A percentile compares a stretch with the other conserved stretches of the same genome.
These are phyloP conservation scores for Boletus insuetus DNA, from an alignment of 768 basidiomycete species.

Conservation along the genomic window DNA sequence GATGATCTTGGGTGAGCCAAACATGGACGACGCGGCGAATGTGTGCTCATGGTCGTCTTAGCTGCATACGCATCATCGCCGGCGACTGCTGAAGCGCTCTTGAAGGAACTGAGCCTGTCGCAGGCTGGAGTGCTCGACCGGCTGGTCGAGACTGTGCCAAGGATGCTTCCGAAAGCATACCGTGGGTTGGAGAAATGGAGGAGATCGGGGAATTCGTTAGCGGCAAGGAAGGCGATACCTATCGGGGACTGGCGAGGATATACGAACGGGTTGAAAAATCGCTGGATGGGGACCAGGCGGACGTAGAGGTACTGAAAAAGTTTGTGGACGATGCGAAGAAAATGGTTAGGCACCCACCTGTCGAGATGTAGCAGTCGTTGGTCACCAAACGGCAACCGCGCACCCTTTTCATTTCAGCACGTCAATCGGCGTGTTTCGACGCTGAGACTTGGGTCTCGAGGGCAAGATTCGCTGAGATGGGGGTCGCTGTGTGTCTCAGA, in stretches of 20 bases:
- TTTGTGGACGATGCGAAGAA: slow-evolving; percentile 48
- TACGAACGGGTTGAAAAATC: slow-evolving; percentile 45
- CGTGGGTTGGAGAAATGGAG: slow-evolving; percentile 61
- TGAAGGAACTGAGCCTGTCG: slow-evolving; percentile 46
- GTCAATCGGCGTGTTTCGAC: slow-evolving; percentile 20
- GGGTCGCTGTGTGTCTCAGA: background rate
- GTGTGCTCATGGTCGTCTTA: slow-evolving; percentile 19
- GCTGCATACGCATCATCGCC: slow-evolving; percentile 58
- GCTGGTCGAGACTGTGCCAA: slow-evolving; percentile 38
- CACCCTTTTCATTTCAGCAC: slow-evolving; percentile 21
- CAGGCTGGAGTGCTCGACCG: slow-evolving; percentile 44
- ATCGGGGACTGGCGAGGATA: slow-evolving; percentile 45
- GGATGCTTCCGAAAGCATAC: slow-evolving; percentile 62
- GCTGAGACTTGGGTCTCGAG: slow-evolving; percentile 1
- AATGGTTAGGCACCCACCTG: slow-evolving; percentile 12
- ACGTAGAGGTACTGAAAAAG: slow-evolving; percentile 38
- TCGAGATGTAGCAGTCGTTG: slow-evolving; percentile 5
- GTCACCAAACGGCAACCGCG: slow-evolving; percentile 19
- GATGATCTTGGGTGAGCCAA: slow-evolving; percentile 49
- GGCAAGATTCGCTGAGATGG: background rate
- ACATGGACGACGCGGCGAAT: background rate
- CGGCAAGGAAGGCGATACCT: slow-evolving; percentile 41
- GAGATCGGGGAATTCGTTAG: slow-evolving; percentile 60
- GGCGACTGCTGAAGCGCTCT: slow-evolving; percentile 55
- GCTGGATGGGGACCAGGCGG: slow-evolving; percentile 36